Conservation (phyloP, 176 grass and related monocot genomes). For the Avena eriantha region DNA sequence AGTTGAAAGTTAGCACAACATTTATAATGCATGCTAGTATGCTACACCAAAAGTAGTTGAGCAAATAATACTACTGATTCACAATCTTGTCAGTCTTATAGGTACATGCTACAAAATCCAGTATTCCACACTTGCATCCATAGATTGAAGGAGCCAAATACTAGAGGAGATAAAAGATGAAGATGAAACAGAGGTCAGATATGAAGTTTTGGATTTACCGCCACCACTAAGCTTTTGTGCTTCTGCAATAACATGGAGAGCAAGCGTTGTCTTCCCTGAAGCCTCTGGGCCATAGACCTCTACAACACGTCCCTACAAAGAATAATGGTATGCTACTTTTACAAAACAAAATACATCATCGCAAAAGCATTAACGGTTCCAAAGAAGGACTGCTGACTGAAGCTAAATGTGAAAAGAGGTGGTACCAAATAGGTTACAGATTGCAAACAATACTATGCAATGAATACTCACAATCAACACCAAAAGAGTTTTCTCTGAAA, state of each 20-base stretch:
- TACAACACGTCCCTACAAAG: conserved; percentile 80
- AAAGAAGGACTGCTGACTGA: neutral
- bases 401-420: neutral
- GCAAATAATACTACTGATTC: neutral
- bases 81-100: neutral
- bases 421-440: neutral
- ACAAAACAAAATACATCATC: conserved; percentile 21
- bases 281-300: conserved; percentile 96
- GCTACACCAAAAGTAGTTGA: conserved; percentile 19
- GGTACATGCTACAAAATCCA: conserved; percentile 10
- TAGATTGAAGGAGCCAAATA: conserved; percentile 1
- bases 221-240: conserved; percentile 73
- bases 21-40: neutral
- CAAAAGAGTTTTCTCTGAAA: neutral
- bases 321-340: conserved; percentile 22
- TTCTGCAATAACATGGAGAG: conserved; percentile 93
- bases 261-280: conserved; percentile 96
- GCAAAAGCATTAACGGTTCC: conserved; percentile 9
- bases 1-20: neutral
- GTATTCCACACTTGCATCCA: neutral
- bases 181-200: neutral
- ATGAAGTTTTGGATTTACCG: conserved; percentile 53
- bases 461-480: neutral
- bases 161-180: neutral
- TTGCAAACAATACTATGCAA: neutral